phyloP scores from a whole-genome alignment of 1,139 yeast genomes.

The Diutina neorugosa region DNA sequence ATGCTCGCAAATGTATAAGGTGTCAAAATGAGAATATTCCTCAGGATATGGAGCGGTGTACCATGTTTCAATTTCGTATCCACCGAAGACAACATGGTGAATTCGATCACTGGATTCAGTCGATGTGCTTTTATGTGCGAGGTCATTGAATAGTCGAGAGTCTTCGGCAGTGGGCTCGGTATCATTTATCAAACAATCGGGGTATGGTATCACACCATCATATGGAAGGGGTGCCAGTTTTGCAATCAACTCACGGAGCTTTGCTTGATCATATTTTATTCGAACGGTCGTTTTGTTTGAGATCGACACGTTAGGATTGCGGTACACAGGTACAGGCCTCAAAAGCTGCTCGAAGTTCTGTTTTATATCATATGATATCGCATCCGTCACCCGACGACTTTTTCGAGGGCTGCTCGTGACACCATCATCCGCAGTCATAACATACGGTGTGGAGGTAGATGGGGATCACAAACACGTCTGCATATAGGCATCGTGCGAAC shows the following conservation, averaged over 20 bases:
- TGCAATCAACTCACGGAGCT: not conserved
- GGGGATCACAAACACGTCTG: slow-evolving; percentile 1
- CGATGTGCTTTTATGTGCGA: slow-evolving; percentile 6
- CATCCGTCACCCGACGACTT: not conserved
- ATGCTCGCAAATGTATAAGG: slow-evolving; percentile 69
- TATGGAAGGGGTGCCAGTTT: slow-evolving; percentile 32
- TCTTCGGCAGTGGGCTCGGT: slow-evolving; percentile 50
- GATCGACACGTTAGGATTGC: not conserved
- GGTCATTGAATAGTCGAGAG: slow-evolving; percentile 31
- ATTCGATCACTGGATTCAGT: slow-evolving; percentile 13
- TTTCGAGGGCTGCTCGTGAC: not conserved
- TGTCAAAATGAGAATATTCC: slow-evolving; percentile 54
- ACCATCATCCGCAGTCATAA: not conserved
- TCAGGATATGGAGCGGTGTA: slow-evolving; percentile 90
- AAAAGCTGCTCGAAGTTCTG: not conserved
- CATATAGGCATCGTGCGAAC: not conserved
- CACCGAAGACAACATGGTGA: slow-evolving; percentile 53
- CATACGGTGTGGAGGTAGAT: not conserved
- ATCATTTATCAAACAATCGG: slow-evolving; percentile 47
- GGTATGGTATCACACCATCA: slow-evolving; percentile 47
- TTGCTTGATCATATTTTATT: not conserved
- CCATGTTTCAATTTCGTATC: slow-evolving; percentile 78
- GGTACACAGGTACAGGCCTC: not conserved
- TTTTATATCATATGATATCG: not conserved
- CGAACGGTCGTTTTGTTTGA: not conserved